phyloP scores from a whole-genome alignment of 352 stramenopile species.

The Phytophthora cactorum region DNA sequence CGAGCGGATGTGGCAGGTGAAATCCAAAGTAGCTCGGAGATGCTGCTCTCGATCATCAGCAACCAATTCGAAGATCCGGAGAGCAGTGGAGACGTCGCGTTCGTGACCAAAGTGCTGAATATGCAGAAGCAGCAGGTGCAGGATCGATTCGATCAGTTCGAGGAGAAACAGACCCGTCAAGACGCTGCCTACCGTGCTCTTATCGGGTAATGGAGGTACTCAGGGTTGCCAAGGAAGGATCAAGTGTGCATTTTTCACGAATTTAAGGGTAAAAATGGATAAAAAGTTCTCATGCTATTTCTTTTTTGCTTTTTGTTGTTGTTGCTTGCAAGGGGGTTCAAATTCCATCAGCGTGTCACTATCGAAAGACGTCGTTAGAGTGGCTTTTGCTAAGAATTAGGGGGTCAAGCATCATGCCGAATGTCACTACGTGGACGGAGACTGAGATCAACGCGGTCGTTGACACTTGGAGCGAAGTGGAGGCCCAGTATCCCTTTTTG shows the following conservation, averaged over 20 bases:
- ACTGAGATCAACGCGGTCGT: constrained; percentile 24
- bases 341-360: constrained; percentile 1
- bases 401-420: constrained; percentile 2
- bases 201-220: not conserved
- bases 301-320: too few species aligned
- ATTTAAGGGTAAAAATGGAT: too few species aligned
- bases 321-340: not conserved
- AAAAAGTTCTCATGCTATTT: too few species aligned
- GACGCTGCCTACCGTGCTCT: constrained; percentile 15
- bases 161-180: constrained; percentile 15
- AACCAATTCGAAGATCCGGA: constrained; percentile 27
- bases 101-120: constrained; percentile 27
- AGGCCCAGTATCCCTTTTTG: constrained; percentile 19
- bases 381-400: not conserved
- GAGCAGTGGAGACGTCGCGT: constrained; percentile 26
- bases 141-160: constrained; percentile 29
- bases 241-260: too few species aligned
- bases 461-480: constrained; percentile 30
- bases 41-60: constrained; percentile 25
- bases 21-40: constrained; percentile 21
- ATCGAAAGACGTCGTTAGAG: not conserved
- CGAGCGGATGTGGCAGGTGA: constrained; percentile 21
- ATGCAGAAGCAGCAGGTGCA: constrained; percentile 26
- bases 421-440: constrained; percentile 28
- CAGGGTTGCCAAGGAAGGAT: too few species aligned